Conservation (phyloP, 2,329 filamentous ascomycete species). For the Fusarium oxysporum region DNA sequence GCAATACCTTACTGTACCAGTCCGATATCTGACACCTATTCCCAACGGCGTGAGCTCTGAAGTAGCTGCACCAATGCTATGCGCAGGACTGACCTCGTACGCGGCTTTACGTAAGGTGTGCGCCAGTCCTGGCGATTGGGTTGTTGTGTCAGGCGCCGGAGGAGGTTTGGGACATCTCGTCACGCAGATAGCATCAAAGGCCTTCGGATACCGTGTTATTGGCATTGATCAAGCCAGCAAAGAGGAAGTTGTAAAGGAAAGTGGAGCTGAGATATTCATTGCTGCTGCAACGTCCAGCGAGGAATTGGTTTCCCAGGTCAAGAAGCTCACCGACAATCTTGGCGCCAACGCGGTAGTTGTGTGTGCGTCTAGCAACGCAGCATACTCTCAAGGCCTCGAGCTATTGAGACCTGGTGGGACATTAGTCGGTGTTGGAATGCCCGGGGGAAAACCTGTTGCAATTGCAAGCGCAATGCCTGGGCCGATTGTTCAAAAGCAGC, state of each 20-base stretch:
- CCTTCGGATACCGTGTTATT: neutral
- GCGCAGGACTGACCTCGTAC: neutral
- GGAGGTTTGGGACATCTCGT: neutral
- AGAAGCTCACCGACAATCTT: neutral
- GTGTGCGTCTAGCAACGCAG: neutral
- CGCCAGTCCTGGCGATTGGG: neutral
- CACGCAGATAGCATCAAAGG: neutral
- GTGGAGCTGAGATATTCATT: neutral
- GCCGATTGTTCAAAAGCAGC: neutral
- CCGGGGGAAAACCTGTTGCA: rapidly evolving
- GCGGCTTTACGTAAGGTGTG: neutral
- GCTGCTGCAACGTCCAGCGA: neutral
- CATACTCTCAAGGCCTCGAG: neutral
- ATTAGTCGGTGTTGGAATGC: neutral
- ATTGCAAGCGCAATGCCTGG: neutral
- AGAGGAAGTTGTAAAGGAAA: neutral
- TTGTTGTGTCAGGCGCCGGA: neutral
- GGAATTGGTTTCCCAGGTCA: neutral
- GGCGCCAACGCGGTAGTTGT: neutral
- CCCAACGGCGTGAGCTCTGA: rapidly evolving
- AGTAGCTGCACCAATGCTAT: neutral
- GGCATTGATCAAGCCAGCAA: neutral
- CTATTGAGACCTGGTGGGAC: neutral
- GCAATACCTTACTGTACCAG: neutral
- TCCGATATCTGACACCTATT: neutral